phyloP scores from a whole-genome alignment of 2,329 filamentous ascomycete genomes.

The Bipolaris bicolor region DNA sequence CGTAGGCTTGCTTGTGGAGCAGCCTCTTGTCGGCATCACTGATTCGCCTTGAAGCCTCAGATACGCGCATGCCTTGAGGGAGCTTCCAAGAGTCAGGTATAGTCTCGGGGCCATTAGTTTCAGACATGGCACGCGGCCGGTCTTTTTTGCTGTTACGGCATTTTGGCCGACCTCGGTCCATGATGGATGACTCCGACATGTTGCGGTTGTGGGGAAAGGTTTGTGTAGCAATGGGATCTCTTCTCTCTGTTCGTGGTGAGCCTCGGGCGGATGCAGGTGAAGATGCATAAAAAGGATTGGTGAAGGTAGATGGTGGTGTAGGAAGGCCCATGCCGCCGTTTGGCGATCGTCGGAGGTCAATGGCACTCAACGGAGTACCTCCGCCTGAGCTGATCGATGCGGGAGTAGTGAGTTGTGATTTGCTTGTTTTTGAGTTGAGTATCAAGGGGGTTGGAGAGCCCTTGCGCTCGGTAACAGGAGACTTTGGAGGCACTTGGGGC shows the following conservation, averaged over 20 bases:
- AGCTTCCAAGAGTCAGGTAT: constrained; percentile 45
- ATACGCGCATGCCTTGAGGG: constrained; percentile 46
- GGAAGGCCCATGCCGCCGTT: constrained; percentile 35
- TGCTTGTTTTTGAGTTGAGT: constrained; percentile 42
- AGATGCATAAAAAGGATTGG: constrained; percentile 39
- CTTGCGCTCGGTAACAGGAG: constrained; percentile 41
- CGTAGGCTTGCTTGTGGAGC: constrained; percentile 48
- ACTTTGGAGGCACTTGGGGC: constrained; percentile 49
- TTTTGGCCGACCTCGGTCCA: constrained; percentile 48
- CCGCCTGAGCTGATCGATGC: constrained; percentile 34
- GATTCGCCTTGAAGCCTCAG: constrained; percentile 44
- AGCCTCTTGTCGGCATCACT: constrained; percentile 44
- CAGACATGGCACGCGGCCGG: constrained; percentile 43
- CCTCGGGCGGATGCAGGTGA: constrained; percentile 40
- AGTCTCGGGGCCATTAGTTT: constrained; percentile 36
- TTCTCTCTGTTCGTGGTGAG: constrained; percentile 42
- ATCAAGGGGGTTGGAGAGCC: constrained; percentile 43
- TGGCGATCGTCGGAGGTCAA: constrained; percentile 42
- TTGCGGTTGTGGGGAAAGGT: constrained; percentile 39
- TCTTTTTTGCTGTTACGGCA: constrained; percentile 41
- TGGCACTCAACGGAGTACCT: constrained; percentile 34
- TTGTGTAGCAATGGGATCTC: constrained; percentile 36
- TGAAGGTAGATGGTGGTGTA: constrained; percentile 41
- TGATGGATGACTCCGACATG: constrained; percentile 48
- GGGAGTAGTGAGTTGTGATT: constrained; percentile 40